Evolutionary conservation across 2,329 filamentous ascomycete genomes (phyloP).

Genomic region (Dryadomyces quercivorus): DNA sequence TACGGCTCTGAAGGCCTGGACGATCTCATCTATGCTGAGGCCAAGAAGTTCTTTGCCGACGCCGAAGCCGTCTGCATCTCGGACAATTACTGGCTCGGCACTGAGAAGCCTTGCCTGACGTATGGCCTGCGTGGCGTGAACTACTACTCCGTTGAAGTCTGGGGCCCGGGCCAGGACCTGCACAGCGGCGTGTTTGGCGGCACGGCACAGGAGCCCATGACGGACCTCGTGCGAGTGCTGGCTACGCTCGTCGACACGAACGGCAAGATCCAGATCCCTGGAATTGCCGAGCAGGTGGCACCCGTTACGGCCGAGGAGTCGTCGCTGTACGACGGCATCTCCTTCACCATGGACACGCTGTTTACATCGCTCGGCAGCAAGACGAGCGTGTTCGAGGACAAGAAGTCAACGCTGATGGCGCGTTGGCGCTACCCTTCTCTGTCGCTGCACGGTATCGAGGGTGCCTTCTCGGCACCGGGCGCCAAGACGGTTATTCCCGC

Average conservation of each 20-base stretch:
- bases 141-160: constrained; percentile 90
- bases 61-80: constrained; percentile 95
- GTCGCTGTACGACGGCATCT: constrained; percentile 74
- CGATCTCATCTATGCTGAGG: constrained; percentile 84
- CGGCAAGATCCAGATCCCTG: constrained; percentile 90
- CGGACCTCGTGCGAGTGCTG: constrained; percentile 75
- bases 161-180: constrained; percentile 82
- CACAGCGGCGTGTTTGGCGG: constrained; percentile 97
- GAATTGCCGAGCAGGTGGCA: constrained; percentile 85
- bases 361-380: constrained; percentile 83
- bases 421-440: constrained; percentile 93
- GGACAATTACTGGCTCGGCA: constrained; percentile 99
- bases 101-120: constrained; percentile 94
- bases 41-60: constrained; percentile 89
- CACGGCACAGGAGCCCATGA: constrained; percentile 97
- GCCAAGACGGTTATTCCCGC: constrained; percentile 98
- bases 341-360: constrained; percentile 92
- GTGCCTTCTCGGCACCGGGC: constrained; percentile 82
- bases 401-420: constrained; percentile 87
- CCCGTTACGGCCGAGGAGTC: constrained; percentile 79
- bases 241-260: constrained; percentile 75
- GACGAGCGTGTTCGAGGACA: constrained; percentile 77
- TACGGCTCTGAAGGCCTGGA: constrained; percentile 95
- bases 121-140: constrained; percentile 96
- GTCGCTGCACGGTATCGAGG: constrained; percentile 88